A percentile compares a stretch with the other conserved stretches of the same genome.
Evolutionary conservation across 2,329 filamentous ascomycete species (phyloP).

Genomic region (Monilinia fructicola): DNA sequence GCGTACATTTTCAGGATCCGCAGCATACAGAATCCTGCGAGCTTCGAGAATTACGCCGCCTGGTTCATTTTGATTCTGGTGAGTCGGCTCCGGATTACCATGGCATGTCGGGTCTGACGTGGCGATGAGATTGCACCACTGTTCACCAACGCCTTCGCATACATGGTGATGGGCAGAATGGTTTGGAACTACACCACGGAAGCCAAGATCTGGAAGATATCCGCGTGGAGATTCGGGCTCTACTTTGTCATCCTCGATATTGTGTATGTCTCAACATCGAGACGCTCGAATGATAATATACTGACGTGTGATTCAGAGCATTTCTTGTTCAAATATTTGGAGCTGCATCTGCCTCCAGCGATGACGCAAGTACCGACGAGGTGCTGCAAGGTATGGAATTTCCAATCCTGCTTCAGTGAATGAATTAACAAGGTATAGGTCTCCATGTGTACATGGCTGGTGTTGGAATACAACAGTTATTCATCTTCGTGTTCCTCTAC

Average conservation of each 20-base stretch:
- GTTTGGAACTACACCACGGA: conserved; percentile 33
- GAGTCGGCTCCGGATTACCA: not conserved
- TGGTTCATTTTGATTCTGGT: conserved; percentile 34
- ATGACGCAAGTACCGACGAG: conserved; percentile 37
- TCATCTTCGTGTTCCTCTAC: conserved; percentile 31
- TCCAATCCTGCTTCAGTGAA: not conserved
- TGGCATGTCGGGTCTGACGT: not conserved
- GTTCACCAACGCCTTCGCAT: conserved; percentile 37
- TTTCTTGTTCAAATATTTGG: conserved; percentile 31
- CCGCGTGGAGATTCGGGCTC: conserved; percentile 31
- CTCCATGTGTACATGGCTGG: conserved; percentile 35
- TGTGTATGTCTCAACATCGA: conserved; percentile 28
- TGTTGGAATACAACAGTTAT: conserved; percentile 33
- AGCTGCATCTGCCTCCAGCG: conserved; percentile 40
- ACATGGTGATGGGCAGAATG: conserved; percentile 38
- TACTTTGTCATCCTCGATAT: conserved; percentile 38
- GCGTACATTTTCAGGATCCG: conserved; percentile 30
- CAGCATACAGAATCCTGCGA: conserved; percentile 38
- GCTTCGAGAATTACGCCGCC: conserved; percentile 26
- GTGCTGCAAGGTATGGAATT: conserved; percentile 12
- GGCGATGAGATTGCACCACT: conserved; percentile 31
- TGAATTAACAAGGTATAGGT: not conserved
- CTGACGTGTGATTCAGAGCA: conserved; percentile 27
- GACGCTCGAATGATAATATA: conserved; percentile 13
- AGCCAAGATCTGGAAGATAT: conserved; percentile 30